Evolutionary conservation across 2,329 filamentous ascomycete genomes (phyloP), one percentile per base, ranked within the genome.

Genomic region (Phialocephala subalpina): DNA sequence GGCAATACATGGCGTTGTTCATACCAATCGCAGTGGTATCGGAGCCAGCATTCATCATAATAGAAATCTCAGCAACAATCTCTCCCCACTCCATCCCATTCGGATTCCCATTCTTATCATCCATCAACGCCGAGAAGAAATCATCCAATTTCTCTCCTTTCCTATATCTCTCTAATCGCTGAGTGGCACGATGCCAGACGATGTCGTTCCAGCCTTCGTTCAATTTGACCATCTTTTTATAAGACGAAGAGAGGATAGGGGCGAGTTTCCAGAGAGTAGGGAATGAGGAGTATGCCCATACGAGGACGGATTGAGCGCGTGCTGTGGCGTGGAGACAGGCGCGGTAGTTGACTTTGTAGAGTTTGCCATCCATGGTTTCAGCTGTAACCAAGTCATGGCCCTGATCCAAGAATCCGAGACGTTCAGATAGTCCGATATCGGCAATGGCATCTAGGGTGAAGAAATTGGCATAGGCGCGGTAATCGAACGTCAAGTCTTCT

Each of bases 61-160:
- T 85, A 53, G 74, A 79, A 27, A 86, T 78, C 70, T 89, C 86
- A 14, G 86, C 84, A 0, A 86, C 81, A 8, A 88, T 83, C 73
- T 89, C 86, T 27, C 86, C 86, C 80, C 80, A 86, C 66, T 87
- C 83, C 1, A 88, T 80, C 42, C 80, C 75, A 42, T 78, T 77
- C 1, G 80, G 75, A 3, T 75, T 73, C 18, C 77, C 81, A 20
- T 80, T 77, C 61, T 78, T 81, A 58, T 82, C 78, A 11, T 82
- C 82, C 83, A 89, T 85, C 5, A 88, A 73, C 0, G 80, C 79
- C 60, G 82, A 78, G 77, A 89, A 87, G 75, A 89, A 88, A 70
- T 89, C 86, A 53, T 86, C 82, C 0, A 88, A 78, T 66, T 83
- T 84, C 74, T 88, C 86, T 27, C 86, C 85, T 0, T 76, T 77